These are phyloP conservation scores for Salvia hispanica DNA, from an alignment of 257 asterid species.

Conservation along the genomic window DNA sequence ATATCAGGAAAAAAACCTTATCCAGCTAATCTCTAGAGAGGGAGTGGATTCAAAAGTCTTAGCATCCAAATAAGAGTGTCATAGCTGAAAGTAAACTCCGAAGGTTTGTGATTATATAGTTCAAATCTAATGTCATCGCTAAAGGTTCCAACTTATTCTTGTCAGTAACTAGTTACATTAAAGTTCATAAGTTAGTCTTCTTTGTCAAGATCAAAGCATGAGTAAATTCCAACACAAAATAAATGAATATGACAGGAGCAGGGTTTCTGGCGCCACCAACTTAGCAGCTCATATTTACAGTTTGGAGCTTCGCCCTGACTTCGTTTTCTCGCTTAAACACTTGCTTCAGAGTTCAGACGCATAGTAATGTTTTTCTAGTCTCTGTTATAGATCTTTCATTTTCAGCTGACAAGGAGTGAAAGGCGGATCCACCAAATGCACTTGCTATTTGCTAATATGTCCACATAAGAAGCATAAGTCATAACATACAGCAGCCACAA, in stretches of 20 bases:
- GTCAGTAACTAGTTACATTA: conserved; percentile 20
- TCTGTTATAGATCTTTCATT: conserved; percentile 9
- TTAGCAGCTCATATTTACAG: not conserved
- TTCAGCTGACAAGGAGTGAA: no score
- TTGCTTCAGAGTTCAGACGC: not conserved
- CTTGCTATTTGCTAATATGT: no score
- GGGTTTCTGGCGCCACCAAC: not conserved
- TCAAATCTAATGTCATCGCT: conserved; percentile 5
- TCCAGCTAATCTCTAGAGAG: conserved; percentile 2
- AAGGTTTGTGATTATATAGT: not conserved
- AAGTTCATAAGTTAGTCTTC: conserved; percentile 3
- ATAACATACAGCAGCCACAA: no score
- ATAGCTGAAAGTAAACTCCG: not conserved
- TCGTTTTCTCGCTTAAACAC: not conserved
- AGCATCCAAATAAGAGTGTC: conserved; percentile 15
- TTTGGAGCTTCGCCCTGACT: not conserved
- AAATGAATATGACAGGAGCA: not conserved
- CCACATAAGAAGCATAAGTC: no score
- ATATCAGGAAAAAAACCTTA: not conserved
- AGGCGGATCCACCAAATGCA: no score
- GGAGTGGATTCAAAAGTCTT: not conserved
- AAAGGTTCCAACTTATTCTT: conserved; percentile 18
- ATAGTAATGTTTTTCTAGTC: not conserved
- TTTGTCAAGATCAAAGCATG: not conserved
- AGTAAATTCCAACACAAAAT: not conserved